Percentiles rank a stretch among this genome's conserved stretches.
Evolutionary conservation across 495 filamentous ascomycete species (phyloP).

Genomic region (Aspergillus conjunctus): DNA sequence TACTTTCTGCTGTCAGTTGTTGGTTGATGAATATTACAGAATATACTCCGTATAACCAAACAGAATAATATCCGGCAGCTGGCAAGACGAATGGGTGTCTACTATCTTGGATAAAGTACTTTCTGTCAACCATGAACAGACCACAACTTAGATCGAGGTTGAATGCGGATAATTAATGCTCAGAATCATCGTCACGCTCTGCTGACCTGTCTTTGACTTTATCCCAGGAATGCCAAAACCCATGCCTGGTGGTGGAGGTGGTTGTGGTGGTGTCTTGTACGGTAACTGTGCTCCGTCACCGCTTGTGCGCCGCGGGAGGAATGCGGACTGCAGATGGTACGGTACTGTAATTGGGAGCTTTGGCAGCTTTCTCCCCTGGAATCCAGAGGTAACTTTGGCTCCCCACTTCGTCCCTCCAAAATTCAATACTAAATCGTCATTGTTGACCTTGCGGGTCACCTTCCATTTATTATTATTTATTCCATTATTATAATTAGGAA

Average conservation of each 20-base stretch:
- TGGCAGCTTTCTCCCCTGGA: slow-evolving; percentile 7
- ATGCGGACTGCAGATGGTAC: slow-evolving; percentile 2
- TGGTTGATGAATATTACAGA: background rate
- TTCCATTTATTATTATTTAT: too few species aligned
- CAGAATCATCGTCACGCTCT: background rate
- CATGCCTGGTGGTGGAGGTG: slow-evolving; percentile 2
- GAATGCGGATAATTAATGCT: too few species aligned
- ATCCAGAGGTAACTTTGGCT: background rate
- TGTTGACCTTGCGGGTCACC: background rate
- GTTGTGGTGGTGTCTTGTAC: slow-evolving; percentile 5
- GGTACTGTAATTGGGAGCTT: background rate
- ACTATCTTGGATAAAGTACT: too few species aligned
- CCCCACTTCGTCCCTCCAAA: slow-evolving; percentile 18
- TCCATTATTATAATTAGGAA: background rate
- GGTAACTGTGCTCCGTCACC: background rate
- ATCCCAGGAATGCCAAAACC: background rate
- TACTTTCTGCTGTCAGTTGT: slow-evolving; percentile 1
- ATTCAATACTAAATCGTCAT: slow-evolving; percentile 11
- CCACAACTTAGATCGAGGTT: too few species aligned
- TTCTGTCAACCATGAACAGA: too few species aligned
- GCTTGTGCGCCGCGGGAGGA: background rate
- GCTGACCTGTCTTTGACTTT: background rate
- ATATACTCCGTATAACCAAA: background rate
- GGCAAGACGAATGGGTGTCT: too few species aligned
- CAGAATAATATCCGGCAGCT: too few species aligned